Conservation (phyloP, 2,329 filamentous ascomycete genomes). For the Emergomyces pasteurianus region DNA sequence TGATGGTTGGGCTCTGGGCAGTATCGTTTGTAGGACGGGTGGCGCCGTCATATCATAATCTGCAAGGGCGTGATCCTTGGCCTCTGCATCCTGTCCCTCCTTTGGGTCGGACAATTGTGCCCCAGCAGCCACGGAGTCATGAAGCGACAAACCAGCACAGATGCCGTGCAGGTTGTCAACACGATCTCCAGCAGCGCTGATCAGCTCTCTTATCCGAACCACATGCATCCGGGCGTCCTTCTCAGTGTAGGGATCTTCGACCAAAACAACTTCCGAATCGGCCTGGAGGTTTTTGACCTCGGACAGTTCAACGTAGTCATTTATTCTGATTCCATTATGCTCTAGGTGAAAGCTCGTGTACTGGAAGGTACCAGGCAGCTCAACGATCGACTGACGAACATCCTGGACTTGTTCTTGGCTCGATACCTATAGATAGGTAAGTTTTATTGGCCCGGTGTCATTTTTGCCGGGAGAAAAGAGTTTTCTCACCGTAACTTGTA, state of each 20-base stretch:
- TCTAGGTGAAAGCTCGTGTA: conserved; percentile 99
- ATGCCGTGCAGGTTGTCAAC: conserved; percentile 80
- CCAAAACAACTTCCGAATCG: conserved; percentile 66
- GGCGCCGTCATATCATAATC: conserved; percentile 67
- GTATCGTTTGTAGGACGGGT: conserved; percentile 56
- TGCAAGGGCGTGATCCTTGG: conserved; percentile 45
- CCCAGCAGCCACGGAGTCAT: conserved; percentile 56
- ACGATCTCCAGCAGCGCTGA: conserved; percentile 81
- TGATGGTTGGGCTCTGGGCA: conserved; percentile 54
- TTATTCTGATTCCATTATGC: conserved; percentile 76
- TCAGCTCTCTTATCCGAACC: conserved; percentile 78
- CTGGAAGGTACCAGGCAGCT: conserved; percentile 83
- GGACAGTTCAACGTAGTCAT: conserved; percentile 86
- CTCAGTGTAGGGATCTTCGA: conserved; percentile 95
- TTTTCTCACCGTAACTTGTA: conserved; percentile 67
- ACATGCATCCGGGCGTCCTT: conserved; percentile 95
- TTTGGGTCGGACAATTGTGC: conserved; percentile 30
- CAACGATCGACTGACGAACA: conserved; percentile 90
- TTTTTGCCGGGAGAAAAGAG: conserved; percentile 7
- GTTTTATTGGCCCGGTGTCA: conserved; percentile 15
- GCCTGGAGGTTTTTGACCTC: conserved; percentile 70
- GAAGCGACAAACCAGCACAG: conserved; percentile 71
- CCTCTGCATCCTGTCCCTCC: conserved; percentile 25
- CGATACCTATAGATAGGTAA: conserved; percentile 50
- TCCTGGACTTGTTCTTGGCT: conserved; percentile 95